A percentile compares a stretch with the other conserved stretches of the same genome.
phyloP scores from a whole-genome alignment of 1,284 basidiomycete genomes.

The Vanrija sp. region DNA sequence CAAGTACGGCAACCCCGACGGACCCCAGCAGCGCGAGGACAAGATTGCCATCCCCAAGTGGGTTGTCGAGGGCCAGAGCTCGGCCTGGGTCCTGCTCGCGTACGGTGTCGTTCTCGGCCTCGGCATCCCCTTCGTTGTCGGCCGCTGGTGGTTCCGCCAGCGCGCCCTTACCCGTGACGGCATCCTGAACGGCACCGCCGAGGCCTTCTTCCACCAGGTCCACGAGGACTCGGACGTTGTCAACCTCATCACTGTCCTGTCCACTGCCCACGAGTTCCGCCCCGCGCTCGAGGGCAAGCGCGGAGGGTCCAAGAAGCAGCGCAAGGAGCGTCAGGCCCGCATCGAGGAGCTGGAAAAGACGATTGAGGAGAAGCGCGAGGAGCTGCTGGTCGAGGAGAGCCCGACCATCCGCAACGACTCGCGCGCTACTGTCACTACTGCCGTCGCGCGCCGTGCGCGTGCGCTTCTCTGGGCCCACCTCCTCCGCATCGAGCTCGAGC shows the following conservation, averaged over 20 bases:
- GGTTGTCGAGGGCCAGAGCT: constrained; percentile 90
- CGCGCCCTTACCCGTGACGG: constrained; percentile 89
- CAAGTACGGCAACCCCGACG: constrained; percentile 92
- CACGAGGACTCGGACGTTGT: constrained; percentile 73
- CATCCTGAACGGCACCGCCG: constrained; percentile 75
- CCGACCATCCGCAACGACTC: constrained; percentile 31
- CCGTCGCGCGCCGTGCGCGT: constrained; percentile 56
- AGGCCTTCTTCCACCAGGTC: constrained; percentile 81
- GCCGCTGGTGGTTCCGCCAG: constrained; percentile 97
- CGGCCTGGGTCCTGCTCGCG: constrained; percentile 78
- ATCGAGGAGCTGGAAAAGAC: constrained; percentile 60
- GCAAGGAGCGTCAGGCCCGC: constrained; percentile 49
- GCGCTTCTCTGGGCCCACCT: constrained; percentile 83
- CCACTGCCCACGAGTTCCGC: constrained; percentile 65
- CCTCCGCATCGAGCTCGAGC: constrained; percentile 64
- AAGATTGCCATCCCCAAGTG: constrained; percentile 94
- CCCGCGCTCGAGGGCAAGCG: constrained; percentile 30
- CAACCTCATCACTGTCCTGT: constrained; percentile 70
- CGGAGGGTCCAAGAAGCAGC: constrained; percentile 44
- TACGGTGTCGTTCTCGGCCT: constrained; percentile 88
- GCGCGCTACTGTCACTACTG: constrained; percentile 30
- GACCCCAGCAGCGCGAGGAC: constrained; percentile 88
- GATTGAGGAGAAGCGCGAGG: constrained; percentile 55
- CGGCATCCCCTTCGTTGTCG: constrained; percentile 79
- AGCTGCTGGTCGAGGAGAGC: constrained; percentile 34